Base-by-base conservation (phyloP, 2,329 filamentous ascomycete species). In the Exophiala sp. region DNA sequence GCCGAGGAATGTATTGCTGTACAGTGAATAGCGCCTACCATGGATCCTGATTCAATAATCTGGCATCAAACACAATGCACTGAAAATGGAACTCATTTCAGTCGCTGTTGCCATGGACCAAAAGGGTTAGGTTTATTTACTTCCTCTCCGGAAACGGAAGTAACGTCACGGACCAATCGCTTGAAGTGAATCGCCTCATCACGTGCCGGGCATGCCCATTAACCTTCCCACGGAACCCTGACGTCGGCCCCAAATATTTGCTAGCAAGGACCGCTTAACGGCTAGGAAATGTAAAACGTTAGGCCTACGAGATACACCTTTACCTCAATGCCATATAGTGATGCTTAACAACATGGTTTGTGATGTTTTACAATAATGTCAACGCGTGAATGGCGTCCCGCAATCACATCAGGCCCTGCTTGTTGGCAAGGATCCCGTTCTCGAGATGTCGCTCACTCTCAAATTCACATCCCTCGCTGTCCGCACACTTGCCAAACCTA, bases 401-500 rank as follows among this genome's bases (percentile, higher is more conserved):
- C 29, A 21, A 34, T 35, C 38, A 21, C 34, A 11, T 11, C 9
- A 39, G 40, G 21, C 39, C 14, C 38, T 40, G 14, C 21, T 18
- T n/a, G 32, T 38, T 16, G 32, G 16, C 38, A 29, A 29, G 24
- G 24, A 29, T 29, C 24, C 7, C 35, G 35, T 20, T 32, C 20
- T 46, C 47, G 36, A 54, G 18, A 64, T 64, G 62, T 64, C 62
- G 45, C 57, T 87, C 58, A 85, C 83, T 8, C 72, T 87, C 58
- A 87, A 87, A 67, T 78, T 87, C 62, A 81, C 80, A 32, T 86
- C 84, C 18, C 74, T 87, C 44, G 78, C 76, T 38, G 81, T 87
- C 55, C 77, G 84, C 55, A 87, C 84, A 1, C 72, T 85, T 24
- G 84, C 84, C 11, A 87, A 87, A 66, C 84, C 84, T 1, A 83